These are phyloP conservation scores for Tetragonia tetragonoides DNA, from an alignment of 148 eudicot species.

Conservation along the genomic window DNA sequence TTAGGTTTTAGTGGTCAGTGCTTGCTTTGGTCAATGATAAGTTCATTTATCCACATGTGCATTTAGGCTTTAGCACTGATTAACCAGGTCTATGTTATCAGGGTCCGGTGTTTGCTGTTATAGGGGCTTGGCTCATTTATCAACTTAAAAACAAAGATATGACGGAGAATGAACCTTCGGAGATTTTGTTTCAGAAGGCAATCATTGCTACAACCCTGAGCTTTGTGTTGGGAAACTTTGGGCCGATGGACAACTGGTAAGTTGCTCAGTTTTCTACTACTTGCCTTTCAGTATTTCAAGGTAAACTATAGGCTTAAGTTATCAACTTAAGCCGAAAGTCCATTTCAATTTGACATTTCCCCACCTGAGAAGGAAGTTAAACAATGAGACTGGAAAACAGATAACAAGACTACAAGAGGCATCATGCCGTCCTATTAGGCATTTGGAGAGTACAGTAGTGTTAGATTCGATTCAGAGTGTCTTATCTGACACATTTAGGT, in stretches of 20 bases:
- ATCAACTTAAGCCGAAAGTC: not conserved
- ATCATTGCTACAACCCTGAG: constrained; percentile 52
- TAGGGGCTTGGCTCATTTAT: constrained; percentile 83
- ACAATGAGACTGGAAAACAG: not conserved
- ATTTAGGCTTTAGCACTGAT: no score
- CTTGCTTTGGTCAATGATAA: no score
- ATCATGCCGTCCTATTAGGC: no score
- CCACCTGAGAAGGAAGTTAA: not conserved
- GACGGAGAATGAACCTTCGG: constrained; percentile 36
- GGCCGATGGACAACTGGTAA: constrained; percentile 80
- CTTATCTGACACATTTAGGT: no score
- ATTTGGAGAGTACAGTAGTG: no score
- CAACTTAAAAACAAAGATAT: constrained; percentile 65
- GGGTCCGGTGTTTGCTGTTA: constrained; percentile 78
- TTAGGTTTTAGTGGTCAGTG: no score
- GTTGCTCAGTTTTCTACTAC: constrained; percentile 6
- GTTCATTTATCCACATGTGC: no score
- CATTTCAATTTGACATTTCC: not conserved
- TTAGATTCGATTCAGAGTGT: no score
- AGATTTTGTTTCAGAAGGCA: constrained; percentile 64
- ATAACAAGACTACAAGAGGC: not conserved
- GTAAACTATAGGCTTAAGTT: not conserved
- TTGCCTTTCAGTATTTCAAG: not conserved
- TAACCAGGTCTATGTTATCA: constrained; percentile 20
- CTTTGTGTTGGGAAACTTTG: constrained; percentile 56